Percentiles rank a stretch among this genome's conserved stretches.
phyloP scores from a whole-genome alignment of 2,329 filamentous ascomycete genomes.

The Microcyclospora tardicrescens region DNA sequence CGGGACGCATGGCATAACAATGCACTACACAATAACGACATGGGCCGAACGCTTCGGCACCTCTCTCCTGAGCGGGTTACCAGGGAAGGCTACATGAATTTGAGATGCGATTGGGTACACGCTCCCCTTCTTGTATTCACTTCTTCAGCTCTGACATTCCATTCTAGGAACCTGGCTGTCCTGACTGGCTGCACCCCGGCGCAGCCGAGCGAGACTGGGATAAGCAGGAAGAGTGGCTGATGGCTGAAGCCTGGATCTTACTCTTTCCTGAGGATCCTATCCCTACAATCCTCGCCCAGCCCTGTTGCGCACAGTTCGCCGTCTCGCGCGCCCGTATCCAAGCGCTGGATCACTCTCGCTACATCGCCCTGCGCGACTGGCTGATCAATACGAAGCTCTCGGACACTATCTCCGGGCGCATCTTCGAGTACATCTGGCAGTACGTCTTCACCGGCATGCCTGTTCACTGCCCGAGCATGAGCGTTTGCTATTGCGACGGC shows the following conservation, averaged over 20 bases:
- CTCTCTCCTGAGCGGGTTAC: constrained; percentile 35
- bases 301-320: constrained; percentile 54
- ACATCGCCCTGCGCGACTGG: constrained; percentile 48
- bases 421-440: constrained; percentile 55
- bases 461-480: constrained; percentile 39
- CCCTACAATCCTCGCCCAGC: constrained; percentile 42
- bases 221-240: constrained; percentile 33
- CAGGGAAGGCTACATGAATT: constrained; percentile 41
- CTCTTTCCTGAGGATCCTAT: constrained; percentile 36
- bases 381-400: constrained; percentile 42
- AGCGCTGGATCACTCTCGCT: constrained; percentile 39
- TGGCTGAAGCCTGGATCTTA: constrained; percentile 34
- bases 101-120: constrained; percentile 39
- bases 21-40: constrained; percentile 33
- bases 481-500: constrained; percentile 50
- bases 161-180: constrained; percentile 35
- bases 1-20: constrained; percentile 48
- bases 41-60: constrained; percentile 31
- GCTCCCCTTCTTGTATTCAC: no score
- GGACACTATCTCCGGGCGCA: constrained; percentile 44
- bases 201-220: constrained; percentile 21
- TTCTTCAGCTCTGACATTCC: no score
- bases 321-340: constrained; percentile 45
- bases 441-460: constrained; percentile 44
- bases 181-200: constrained; percentile 40